These are phyloP conservation scores for Leptomonas pyrrhocoris DNA, from an alignment of 208 protist species.

Conservation along the genomic window DNA sequence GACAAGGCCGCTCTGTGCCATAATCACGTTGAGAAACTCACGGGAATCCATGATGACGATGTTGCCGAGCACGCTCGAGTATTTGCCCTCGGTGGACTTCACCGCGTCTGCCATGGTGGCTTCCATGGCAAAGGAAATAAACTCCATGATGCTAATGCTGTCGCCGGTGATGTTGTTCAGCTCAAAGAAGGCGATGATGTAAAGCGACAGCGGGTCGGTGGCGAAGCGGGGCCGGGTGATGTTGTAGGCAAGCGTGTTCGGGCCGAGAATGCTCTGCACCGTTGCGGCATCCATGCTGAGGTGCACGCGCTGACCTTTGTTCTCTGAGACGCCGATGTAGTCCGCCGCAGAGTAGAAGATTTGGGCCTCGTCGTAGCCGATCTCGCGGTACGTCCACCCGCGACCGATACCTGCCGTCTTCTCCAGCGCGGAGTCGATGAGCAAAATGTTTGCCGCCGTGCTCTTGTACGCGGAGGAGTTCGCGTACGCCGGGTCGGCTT, in stretches of 20 bases:
- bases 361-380: slow-evolving; percentile 84
- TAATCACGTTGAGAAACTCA: slow-evolving; percentile 37
- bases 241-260: slow-evolving; percentile 14
- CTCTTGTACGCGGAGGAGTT: background rate
- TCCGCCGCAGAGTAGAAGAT: slow-evolving; percentile 71
- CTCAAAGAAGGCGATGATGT: slow-evolving; percentile 39
- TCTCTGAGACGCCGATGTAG: slow-evolving; percentile 56
- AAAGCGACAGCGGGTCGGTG: slow-evolving; percentile 27
- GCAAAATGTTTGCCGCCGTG: slow-evolving; percentile 53
- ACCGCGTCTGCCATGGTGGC: slow-evolving; percentile 80
- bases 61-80: slow-evolving; percentile 89
- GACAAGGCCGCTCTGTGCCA: slow-evolving; percentile 40
- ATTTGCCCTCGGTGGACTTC: slow-evolving; percentile 84
- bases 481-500: background rate
- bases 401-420: slow-evolving; percentile 77
- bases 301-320: slow-evolving; percentile 67
- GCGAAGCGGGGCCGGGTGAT: slow-evolving; percentile 32
- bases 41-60: slow-evolving; percentile 87
- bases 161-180: slow-evolving; percentile 56
- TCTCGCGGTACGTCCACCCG: slow-evolving; percentile 75
- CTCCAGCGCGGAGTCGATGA: slow-evolving; percentile 77
- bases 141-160: slow-evolving; percentile 38
- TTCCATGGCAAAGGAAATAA: slow-evolving; percentile 20
- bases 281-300: slow-evolving; percentile 35
- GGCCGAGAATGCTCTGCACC: slow-evolving; percentile 10